Base-by-base conservation (phyloP, 768 basidiomycete species). In the Calvatia gigantea region DNA sequence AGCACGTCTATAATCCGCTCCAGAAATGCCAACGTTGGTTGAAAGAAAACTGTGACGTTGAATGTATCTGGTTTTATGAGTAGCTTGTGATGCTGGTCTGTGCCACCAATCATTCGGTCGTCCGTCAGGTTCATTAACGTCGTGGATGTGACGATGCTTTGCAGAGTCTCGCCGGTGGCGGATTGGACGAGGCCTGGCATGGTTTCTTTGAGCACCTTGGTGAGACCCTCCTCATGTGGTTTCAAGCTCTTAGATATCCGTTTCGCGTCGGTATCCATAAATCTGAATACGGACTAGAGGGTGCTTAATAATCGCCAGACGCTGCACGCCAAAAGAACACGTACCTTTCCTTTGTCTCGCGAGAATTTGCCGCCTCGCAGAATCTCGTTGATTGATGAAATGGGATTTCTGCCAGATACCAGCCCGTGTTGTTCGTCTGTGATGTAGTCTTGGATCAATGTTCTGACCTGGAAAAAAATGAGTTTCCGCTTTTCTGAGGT, bases 41-140 rank as follows among this genome's bases (percentile, higher is more conserved):
- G 91, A 69, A 98, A 98, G n/a, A 99, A 77, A 14, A 93, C 83
- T 47, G 85, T 89, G 52, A 98, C 92, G 70, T 96, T 93, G 73
- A 98, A 98, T 2, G 94, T 92, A 65, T 98, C 90, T 1, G 97
- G 89, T 44, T 84, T 84, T 54, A 98, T 87, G 19, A 98, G 79
- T 29, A 91, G 75, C 43, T 89, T 82, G 72, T 98, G 97, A 52
- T 87, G 87, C 41, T 91, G 86, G 42, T 87, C 87, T 4, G 76
- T 76, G 11, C 86, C 85, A 5, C 85, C 85, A 3, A 87, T 76
- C 55, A 87, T 70, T 21, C 87, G 85, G 60, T 94, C 91, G 51
- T 94, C 92, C 15, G 80, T 77, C 27, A 29, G 37, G 29, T 39
- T 35, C n/a, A 47, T 29, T 32, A 42, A 35, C 9, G 41, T 43